Evolutionary conservation across 768 basidiomycete species (phyloP), one percentile per base, ranked within the genome.

Genomic region (Hysterangium stoloniferum): DNA sequence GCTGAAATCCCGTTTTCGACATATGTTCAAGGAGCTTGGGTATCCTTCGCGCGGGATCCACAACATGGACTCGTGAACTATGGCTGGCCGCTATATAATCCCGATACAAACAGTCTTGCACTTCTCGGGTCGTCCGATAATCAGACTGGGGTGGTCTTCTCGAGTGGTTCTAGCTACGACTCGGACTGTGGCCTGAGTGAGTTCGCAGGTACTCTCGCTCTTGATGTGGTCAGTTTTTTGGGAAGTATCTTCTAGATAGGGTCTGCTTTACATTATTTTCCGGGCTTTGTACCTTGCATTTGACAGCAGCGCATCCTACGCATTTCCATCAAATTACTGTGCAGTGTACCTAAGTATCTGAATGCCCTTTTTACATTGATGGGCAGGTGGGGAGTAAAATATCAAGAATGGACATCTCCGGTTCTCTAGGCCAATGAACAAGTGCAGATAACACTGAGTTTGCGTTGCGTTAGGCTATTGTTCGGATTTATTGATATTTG

Each of bases 21-120:
- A 45, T 67, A 64, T 45, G 48, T 71, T 1, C 70, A 71, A 53
- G 54, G 57, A 5, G 69, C 68, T 1, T 73, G 72, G 71, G 69
- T 71, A 1, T 59, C 66, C 6, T 73, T 73, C 45, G 70, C 71
- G 15, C 62, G 66, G n/a, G 60, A 71, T 55, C 68, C 71, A 1
- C 29, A 46, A 6, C 46, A 62, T 11, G 69, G 68, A 1, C 51
- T 70, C 43, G n/a, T 49, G 20, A 33, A 57, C 29, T 54, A 54
- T 34, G 64, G 64, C 7, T 65, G 64, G 64, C 59, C 63, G 11
- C 28, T 20, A 29, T 65, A 63, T 36, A 52, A 59, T 13, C 55
- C 61, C 65, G 73, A 7, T 67, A 64, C n/a, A 66, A 72, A 13
- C 66, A 69, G 51, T 57, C 75, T 54, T 8, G 48, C 48, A 22